Evolutionary conservation across 1,284 basidiomycete species (phyloP).

Genomic region (Sphaerobolus stellatus): DNA sequence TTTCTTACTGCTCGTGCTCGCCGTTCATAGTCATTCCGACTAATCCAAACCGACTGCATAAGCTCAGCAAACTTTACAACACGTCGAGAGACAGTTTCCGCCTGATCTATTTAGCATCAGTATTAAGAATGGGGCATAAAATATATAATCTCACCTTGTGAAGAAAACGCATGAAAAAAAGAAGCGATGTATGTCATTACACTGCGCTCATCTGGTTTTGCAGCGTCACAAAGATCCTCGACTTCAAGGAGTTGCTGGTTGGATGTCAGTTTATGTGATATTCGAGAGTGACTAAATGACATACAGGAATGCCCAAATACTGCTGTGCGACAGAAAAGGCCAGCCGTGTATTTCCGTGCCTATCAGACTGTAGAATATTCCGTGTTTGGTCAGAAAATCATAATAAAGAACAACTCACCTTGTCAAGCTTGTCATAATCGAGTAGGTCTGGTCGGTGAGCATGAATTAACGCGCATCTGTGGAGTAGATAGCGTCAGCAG

Average conservation of each 20-base stretch:
- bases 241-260: slow-evolving; percentile 92
- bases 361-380: slow-evolving; percentile 52
- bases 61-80: slow-evolving; percentile 96
- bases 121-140: background rate
- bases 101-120: slow-evolving; percentile 70
- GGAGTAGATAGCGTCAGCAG: slow-evolving; percentile 7
- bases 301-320: slow-evolving; percentile 84
- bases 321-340: slow-evolving; percentile 88
- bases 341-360: slow-evolving; percentile 77
- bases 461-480: slow-evolving; percentile 93
- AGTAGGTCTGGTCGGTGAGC: slow-evolving; percentile 94
- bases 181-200: slow-evolving; percentile 96
- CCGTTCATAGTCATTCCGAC: slow-evolving; percentile 92
- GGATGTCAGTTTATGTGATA: background rate
- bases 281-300: slow-evolving; percentile 28
- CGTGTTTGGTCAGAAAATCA: background rate
- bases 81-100: slow-evolving; percentile 89
- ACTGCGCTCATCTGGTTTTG: slow-evolving; percentile 89
- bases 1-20: slow-evolving; percentile 67
- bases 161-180: slow-evolving; percentile 97
- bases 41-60: slow-evolving; percentile 86
- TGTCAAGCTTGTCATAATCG: slow-evolving; percentile 83
- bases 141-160: slow-evolving; percentile 70
- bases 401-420: slow-evolving; percentile 43
- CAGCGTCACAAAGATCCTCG: slow-evolving; percentile 89